Conservation (phyloP, 2,329 filamentous ascomycete species). For the Arachnomyces sp. region DNA sequence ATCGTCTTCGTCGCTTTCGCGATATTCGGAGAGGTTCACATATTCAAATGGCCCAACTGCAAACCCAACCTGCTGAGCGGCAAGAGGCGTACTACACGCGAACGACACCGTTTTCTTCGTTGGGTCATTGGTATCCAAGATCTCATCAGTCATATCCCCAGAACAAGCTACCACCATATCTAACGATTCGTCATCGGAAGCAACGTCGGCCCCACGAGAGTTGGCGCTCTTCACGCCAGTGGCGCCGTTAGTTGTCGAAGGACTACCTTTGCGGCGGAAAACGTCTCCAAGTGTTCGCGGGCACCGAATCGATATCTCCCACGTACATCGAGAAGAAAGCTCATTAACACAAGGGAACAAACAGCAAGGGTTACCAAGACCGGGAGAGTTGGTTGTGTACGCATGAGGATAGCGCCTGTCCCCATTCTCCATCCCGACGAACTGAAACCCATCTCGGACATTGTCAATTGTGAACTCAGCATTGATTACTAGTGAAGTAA, state of each 20-base stretch:
- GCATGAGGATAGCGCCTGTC: conserved; percentile 83
- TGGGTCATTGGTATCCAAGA: conserved; percentile 66
- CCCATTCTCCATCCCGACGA: conserved; percentile 73
- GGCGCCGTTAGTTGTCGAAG: conserved; percentile 12
- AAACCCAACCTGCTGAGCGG: conserved; percentile 86
- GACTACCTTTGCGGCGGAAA: conserved; percentile 33
- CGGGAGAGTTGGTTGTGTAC: conserved; percentile 76
- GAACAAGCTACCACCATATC: conserved; percentile 90
- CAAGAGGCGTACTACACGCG: conserved; percentile 63
- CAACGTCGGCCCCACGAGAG: conserved; percentile 35
- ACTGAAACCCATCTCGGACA: conserved; percentile 81
- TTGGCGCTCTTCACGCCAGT: conserved; percentile 22
- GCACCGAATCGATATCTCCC: conserved; percentile 81
- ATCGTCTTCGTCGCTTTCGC: conserved; percentile 85
- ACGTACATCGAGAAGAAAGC: conserved; percentile 68
- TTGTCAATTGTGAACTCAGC: conserved; percentile 72
- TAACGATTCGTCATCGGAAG: conserved; percentile 74
- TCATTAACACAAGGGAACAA: conserved; percentile 94
- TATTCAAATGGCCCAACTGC: conserved; percentile 92
- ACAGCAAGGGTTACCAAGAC: conserved; percentile 71
- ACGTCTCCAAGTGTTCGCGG: conserved; percentile 80
- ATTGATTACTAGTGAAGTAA: conserved; percentile 54
- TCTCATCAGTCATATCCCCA: conserved; percentile 79
- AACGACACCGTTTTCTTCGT: conserved; percentile 86
- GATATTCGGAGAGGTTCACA: conserved; percentile 79